A percentile compares a stretch with the other conserved stretches of the same genome.
Evolutionary conservation across 164 flowering plant genomes (phyloP).

Genomic region (Nymphaea colorata): DNA sequence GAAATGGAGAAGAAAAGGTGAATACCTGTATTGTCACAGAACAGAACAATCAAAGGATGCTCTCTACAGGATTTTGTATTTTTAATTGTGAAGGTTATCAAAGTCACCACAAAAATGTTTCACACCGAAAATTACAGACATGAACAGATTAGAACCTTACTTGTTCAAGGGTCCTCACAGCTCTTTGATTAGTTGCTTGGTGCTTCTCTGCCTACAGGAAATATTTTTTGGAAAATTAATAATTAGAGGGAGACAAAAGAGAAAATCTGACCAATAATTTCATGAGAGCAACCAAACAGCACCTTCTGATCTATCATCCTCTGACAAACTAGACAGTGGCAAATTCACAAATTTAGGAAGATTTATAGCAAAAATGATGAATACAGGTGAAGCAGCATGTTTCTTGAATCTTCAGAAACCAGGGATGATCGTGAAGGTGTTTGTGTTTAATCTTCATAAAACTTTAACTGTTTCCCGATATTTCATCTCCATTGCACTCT

Average conservation of each 20-base stretch:
- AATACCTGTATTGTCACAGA: too few relatives aligned
- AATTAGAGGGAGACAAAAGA: background rate
- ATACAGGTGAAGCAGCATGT: too few relatives aligned
- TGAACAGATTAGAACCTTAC: slow-evolving; percentile 19
- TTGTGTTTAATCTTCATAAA: background rate
- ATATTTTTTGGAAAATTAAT: background rate
- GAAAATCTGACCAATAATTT: too few relatives aligned
- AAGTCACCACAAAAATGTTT: background rate
- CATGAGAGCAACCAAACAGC: too few relatives aligned
- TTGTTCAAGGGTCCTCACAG: slow-evolving; percentile 59
- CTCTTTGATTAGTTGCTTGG: slow-evolving; percentile 64
- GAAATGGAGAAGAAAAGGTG: too few relatives aligned
- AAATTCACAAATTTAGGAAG: background rate
- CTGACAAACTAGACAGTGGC: background rate
- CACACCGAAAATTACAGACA: background rate
- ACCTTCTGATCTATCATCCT: too few relatives aligned
- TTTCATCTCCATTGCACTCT: too few relatives aligned
- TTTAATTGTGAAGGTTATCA: too few relatives aligned
- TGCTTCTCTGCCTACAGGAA: slow-evolving; percentile 45
- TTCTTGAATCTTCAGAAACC: background rate
- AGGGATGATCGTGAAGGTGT: background rate
- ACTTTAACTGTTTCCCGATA: too few relatives aligned
- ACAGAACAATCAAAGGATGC: too few relatives aligned
- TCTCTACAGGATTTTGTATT: too few relatives aligned
- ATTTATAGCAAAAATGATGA: background rate